phyloP scores from a whole-genome alignment of 805 yeast species.

The Candida berthetii region DNA sequence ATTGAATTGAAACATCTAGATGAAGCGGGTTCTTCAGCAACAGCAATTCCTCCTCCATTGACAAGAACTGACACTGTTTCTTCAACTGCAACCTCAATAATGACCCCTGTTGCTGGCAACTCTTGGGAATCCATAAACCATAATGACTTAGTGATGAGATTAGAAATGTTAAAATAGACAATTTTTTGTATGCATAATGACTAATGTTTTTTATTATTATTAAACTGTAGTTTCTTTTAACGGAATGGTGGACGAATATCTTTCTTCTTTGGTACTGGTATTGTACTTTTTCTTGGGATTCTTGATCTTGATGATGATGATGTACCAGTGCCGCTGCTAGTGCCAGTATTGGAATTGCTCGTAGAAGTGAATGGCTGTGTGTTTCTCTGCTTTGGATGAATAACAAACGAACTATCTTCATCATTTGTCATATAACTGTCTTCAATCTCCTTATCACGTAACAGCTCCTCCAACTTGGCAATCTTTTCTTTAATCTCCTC shows the following conservation, averaged over 20 bases:
- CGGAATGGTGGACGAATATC: conserved; percentile 19
- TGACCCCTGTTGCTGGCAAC: background rate
- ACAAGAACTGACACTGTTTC: background rate
- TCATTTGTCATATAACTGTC: conserved; percentile 22
- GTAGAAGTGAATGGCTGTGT: background rate
- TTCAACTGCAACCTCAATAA: background rate
- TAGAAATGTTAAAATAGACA: conserved; percentile 7
- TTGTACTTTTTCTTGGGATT: conserved; percentile 1
- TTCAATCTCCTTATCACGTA: conserved; percentile 7
- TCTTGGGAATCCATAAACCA: conserved; percentile 10
- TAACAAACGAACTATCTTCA: conserved; percentile 22
- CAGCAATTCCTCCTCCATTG: background rate
- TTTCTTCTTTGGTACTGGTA: conserved; percentile 3
- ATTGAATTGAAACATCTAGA: background rate
- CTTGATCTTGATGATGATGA: background rate
- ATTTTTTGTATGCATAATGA: too few relatives aligned
- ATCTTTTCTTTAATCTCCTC: conserved; percentile 16
- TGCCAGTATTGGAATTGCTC: background rate
- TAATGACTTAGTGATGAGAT: conserved; percentile 12
- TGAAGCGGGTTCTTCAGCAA: background rate
- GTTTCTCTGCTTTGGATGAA: conserved; percentile 15
- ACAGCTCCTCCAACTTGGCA: conserved; percentile 10
- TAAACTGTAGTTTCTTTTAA: conserved; percentile 3
- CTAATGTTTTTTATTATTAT: background rate
- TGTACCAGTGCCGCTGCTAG: background rate